Conservation (phyloP, 345 rosid genomes). For the Bruguiera sexangula region DNA sequence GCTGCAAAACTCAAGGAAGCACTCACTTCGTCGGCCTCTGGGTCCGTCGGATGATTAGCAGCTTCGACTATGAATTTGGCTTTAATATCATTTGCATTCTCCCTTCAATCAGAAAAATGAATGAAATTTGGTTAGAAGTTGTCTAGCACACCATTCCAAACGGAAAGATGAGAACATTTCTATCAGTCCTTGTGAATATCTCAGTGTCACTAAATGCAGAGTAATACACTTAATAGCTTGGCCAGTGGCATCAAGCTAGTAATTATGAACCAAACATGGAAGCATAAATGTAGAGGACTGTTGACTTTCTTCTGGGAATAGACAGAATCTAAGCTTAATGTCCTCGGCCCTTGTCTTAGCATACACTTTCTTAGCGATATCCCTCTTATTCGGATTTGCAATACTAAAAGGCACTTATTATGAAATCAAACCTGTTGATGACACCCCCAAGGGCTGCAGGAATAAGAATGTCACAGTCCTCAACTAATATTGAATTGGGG, state of each 20-base stretch:
- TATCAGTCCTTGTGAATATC: too few species aligned
- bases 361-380: too few species aligned
- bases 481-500: constrained; percentile 56
- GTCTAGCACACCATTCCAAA: not conserved
- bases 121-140: not conserved
- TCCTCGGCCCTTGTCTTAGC: too few species aligned
- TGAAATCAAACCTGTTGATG: constrained; percentile 59
- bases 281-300: too few species aligned
- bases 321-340: too few species aligned
- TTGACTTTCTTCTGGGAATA: too few species aligned
- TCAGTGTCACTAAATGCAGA: too few species aligned
- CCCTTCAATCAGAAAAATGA: constrained; percentile 40
- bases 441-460: constrained; percentile 98
- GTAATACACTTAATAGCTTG: too few species aligned
- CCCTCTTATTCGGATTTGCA: not conserved
- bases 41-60: constrained; percentile 97
- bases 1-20: constrained; percentile 5
- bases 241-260: too few species aligned
- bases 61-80: constrained; percentile 91
- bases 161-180: too few species aligned
- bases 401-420: not conserved
- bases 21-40: constrained; percentile 88
- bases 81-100: constrained; percentile 79
- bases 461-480: constrained; percentile 82
- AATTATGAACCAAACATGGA: too few species aligned